These are phyloP conservation scores for Diaporthe australafricana DNA, from an alignment of 2,329 filamentous ascomycete genomes.

Conservation along the genomic window DNA sequence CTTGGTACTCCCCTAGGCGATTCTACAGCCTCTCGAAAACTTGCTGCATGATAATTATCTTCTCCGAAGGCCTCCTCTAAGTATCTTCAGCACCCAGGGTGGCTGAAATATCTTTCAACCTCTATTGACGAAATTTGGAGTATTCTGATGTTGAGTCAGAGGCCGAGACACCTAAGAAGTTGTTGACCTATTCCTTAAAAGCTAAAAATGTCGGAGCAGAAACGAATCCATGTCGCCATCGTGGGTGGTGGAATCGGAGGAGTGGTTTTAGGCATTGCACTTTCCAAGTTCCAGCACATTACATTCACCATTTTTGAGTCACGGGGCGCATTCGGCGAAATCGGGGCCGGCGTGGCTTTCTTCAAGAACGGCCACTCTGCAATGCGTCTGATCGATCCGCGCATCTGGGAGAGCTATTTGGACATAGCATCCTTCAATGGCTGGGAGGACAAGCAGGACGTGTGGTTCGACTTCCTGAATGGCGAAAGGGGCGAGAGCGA, in stretches of 20 bases:
- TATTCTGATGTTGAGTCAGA: background rate
- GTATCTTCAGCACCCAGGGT: background rate
- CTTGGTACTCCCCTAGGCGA: background rate
- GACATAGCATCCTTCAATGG: constrained; percentile 13
- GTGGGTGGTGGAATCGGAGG: constrained; percentile 23
- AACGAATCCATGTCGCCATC: constrained; percentile 16
- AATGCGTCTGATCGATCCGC: constrained; percentile 17
- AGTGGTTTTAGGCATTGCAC: constrained; percentile 8
- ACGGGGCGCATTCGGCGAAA: constrained; percentile 13
- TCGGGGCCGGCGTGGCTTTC: constrained; percentile 22
- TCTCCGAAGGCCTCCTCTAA: background rate
- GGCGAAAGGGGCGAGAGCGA: constrained; percentile 8
- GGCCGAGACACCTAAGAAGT: background rate
- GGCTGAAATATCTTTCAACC: background rate
- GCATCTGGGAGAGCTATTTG: constrained; percentile 22
- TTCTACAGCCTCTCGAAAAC: background rate
- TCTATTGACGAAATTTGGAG: background rate
- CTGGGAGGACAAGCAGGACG: constrained; percentile 19
- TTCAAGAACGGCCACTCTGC: constrained; percentile 16
- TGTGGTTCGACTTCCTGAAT: constrained; percentile 11
- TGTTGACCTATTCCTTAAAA: background rate
- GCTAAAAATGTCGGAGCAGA: background rate
- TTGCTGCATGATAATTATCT: background rate
- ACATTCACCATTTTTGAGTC: constrained; percentile 22
- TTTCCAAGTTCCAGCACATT: constrained; percentile 18